Evolutionary conservation across 352 stramenopile species (phyloP), one percentile per base, ranked within the genome.

Genomic region (Phytophthora podocarpi): DNA sequence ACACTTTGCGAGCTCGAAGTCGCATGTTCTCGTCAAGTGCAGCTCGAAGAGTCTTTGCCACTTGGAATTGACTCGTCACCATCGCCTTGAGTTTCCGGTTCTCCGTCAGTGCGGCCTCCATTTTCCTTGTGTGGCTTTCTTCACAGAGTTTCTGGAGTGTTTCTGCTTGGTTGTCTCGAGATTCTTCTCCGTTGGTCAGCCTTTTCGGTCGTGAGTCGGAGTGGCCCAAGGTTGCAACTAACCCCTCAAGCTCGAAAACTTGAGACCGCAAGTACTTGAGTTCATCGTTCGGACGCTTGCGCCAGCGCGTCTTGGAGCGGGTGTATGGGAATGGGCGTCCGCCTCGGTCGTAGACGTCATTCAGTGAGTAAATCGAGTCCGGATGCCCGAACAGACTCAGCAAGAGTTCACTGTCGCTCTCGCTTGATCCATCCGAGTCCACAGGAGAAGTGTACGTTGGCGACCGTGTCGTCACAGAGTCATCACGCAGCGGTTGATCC

Each of bases 201-300:
- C 59, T 20, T 11, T 43, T 47, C 7, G 55, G 15, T 27, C 36
- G 24, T 3, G 23, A 2, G 16, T 45, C 24, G 1, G 57, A 59
- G 6, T 56, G 15, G 11, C 27, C 56, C 31, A 72, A 48, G 15
- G 47, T 51, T 16, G 23, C 9, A 0, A 72, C 35, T 21, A 74
- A 24, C 0, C 37, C 28, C 24, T 76, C 35, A 26, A 76, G 50
- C 24, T 73, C 68, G 4, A 21, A 11, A 20, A 73, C 37, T 18
- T 64, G 45, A 13, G 18, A 13, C 11, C 68, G 49, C 20, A 76
- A 41, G 35, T 76, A 76, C 21, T 68, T 62, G 13, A 77, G 52
- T 54, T 77, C 68, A 35, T 77, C 53, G 32, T 71, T 70, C 11
- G 64, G 68, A 7, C 68, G 58, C 39, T 74, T 74, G 9, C 68